Evolutionary conservation across 257 asterid species (phyloP).

Genomic region (Misopates orontium): DNA sequence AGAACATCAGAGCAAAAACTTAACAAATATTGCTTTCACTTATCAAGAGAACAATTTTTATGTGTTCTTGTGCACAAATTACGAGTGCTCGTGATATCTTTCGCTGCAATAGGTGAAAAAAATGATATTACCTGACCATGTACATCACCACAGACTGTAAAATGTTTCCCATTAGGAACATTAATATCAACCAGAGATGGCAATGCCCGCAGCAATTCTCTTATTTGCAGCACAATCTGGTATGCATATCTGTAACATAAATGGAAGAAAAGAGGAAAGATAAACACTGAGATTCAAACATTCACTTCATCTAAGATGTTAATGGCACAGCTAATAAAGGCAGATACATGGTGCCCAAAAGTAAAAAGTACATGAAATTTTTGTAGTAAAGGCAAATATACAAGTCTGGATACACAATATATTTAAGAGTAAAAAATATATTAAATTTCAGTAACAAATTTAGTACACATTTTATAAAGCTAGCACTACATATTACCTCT

Average conservation of each 20-base stretch:
- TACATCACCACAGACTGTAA: constrained; percentile 98
- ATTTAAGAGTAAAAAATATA: constrained; percentile 1
- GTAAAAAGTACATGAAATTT: neutral
- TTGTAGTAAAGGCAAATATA: constrained; percentile 11
- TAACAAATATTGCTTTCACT: neutral
- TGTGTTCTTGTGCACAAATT: neutral
- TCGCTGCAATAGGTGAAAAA: constrained; percentile 18
- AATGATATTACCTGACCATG: constrained; percentile 91
- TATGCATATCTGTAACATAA: constrained; percentile 66
- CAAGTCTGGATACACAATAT: neutral
- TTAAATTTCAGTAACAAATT: neutral
- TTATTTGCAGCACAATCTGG: constrained; percentile 86
- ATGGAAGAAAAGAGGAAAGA: constrained; percentile 16
- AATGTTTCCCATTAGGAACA: constrained; percentile 81
- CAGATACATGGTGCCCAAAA: neutral
- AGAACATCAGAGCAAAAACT: neutral
- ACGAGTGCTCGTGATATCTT: neutral
- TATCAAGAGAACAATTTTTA: neutral
- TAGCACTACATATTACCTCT: constrained; percentile 50
- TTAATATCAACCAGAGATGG: constrained; percentile 94
- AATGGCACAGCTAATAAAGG: constrained; percentile 3
- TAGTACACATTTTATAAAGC: constrained; percentile 2
- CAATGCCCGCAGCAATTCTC: constrained; percentile 70
- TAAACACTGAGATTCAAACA: constrained; percentile 10
- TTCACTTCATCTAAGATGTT: constrained; percentile 11